These are phyloP conservation scores for Fusarium penzigii DNA, from an alignment of 2,329 filamentous ascomycete species.

Conservation along the genomic window DNA sequence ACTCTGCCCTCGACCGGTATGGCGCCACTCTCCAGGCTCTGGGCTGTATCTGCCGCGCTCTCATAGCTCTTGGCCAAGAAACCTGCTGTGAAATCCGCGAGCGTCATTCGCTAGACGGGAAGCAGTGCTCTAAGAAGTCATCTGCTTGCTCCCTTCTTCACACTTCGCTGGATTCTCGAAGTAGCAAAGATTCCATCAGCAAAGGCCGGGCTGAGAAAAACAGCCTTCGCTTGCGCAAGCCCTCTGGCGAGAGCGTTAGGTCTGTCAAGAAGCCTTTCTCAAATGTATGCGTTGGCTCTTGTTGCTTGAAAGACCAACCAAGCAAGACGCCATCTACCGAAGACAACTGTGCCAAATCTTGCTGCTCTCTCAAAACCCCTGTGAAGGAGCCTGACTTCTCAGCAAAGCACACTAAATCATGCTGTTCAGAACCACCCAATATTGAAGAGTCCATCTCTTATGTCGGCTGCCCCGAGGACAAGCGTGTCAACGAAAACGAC, in stretches of 20 bases:
- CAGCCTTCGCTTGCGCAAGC: slow-evolving; percentile 10
- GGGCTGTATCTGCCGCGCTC: slow-evolving; percentile 55
- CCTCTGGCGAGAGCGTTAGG: slow-evolving; percentile 10
- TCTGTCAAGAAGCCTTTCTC: neutral
- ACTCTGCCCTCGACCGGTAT: slow-evolving; percentile 40
- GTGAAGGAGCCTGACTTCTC: neutral
- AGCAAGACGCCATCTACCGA: neutral
- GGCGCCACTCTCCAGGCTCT: slow-evolving; percentile 46
- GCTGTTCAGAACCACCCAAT: neutral
- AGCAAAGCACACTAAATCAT: neutral
- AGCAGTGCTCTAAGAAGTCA: slow-evolving; percentile 26
- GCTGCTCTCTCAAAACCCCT: neutral
- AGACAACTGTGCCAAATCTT: slow-evolving; percentile 1
- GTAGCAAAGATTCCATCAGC: slow-evolving; percentile 13
- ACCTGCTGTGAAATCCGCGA: slow-evolving; percentile 45
- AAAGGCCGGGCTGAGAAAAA: slow-evolving; percentile 12
- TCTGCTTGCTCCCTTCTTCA: slow-evolving; percentile 14
- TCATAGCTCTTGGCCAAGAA: slow-evolving; percentile 53
- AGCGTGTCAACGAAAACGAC: neutral
- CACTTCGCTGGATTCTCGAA: slow-evolving; percentile 30
- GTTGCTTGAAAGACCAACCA: slow-evolving; percentile 8
- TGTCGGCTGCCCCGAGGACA: neutral
- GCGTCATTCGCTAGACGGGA: slow-evolving; percentile 26
- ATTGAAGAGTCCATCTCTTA: no score
- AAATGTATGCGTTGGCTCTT: slow-evolving; percentile 14